Base-by-base conservation (phyloP, 2,329 filamentous ascomycete species). In the Colletotrichum siamense region DNA sequence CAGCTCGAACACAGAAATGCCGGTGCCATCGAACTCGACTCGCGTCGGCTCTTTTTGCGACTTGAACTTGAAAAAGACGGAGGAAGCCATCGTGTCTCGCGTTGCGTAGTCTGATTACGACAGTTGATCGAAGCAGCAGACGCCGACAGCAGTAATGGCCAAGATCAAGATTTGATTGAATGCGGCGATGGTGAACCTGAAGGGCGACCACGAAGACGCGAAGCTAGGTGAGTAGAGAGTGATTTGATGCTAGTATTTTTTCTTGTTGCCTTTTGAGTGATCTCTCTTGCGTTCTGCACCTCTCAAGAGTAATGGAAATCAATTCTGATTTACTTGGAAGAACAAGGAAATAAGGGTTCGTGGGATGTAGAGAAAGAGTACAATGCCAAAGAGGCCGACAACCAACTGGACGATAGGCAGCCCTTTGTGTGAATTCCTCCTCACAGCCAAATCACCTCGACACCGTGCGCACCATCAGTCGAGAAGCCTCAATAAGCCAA, bases 1-100 rank as follows among this genome's bases (percentile, higher is more conserved):
- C 83, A 99, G 91, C 84, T 99, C 98, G 87, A 99, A 99, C 79
- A 99, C 97, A 77, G 96, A 98, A 83, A 99, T 98, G 86, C 95
- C 95, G 81, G 96, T 98, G 83, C 97, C 97, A 87, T 99, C 96
- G 86, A 99, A 99, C 83, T 96, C 95, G 82, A 99, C 96, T 83
- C 96, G 93, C 74, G 95, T 95, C 77, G 96, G 95, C 84, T 99
- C 97, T 88, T 96, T 98, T 84, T 98, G 96, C 81, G 96, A 99
- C 88, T 98, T 99, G 93, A 99, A 99, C 88, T 98, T 98, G 95
- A 98, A 99, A 88, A 98, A 99, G 83, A 99, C 97, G 80, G 96
- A 99, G 73, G 97, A 98, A 84, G 95, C 92, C 96, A 98, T 98
- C 82, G 82, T 92, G 88, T 67, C 49, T 69, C 26, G 52, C 26